phyloP scores from a whole-genome alignment of 208 protist species.

The Acanthamoeba triangularis region DNA sequence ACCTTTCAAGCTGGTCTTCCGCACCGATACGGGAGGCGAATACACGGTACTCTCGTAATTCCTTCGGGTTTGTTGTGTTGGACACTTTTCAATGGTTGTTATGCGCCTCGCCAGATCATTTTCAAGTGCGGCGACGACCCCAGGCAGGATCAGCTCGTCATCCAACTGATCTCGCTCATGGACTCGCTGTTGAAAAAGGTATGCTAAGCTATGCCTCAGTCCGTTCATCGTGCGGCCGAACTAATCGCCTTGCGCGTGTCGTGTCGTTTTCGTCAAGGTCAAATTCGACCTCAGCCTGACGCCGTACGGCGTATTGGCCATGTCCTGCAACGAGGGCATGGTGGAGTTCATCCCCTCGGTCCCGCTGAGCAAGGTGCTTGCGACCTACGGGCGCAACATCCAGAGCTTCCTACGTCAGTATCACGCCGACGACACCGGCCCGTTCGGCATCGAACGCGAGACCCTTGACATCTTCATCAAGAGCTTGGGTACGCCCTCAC shows the following conservation, averaged over 20 bases:
- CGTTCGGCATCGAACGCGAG: conserved; percentile 80
- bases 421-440: conserved; percentile 91
- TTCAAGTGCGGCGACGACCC: conserved; percentile 98
- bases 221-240: too few species aligned
- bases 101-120: conserved; percentile 88
- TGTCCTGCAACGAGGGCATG: conserved; percentile 90
- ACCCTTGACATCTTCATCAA: conserved; percentile 97
- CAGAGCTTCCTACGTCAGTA: conserved; percentile 85
- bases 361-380: conserved; percentile 80
- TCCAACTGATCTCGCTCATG: conserved; percentile 95
- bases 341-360: conserved; percentile 82
- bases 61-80: background rate
- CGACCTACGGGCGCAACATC: conserved; percentile 84
- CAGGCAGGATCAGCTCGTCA: conserved; percentile 98
- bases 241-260: too few species aligned
- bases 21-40: conserved; percentile 9
- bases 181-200: conserved; percentile 94
- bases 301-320: conserved; percentile 96
- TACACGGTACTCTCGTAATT: background rate
- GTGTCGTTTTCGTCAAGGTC: conserved; percentile 69
- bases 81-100: background rate
- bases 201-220: background rate
- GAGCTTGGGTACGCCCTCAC: conserved; percentile 92
- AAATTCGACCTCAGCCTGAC: conserved; percentile 96
- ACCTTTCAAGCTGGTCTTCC: conserved; percentile 44